Evolutionary conservation across 441 rosid genomes (phyloP), one percentile per base, ranked within the genome.

Genomic region (Pelargonium citronellum): DNA sequence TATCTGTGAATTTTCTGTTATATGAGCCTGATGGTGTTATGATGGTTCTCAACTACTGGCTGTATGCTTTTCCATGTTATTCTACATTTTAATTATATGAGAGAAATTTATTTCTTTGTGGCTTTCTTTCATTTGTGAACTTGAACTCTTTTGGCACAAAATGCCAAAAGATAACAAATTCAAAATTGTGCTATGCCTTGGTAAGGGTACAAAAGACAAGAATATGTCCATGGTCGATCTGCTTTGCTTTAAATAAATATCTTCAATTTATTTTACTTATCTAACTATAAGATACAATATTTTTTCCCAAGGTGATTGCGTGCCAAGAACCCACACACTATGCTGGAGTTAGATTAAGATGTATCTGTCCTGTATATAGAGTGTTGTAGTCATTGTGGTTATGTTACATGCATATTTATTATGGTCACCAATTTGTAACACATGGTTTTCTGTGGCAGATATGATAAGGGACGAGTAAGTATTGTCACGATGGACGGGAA

Each of bases 391-490:
- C 44, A 41, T 7, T 41, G 44, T 41, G 44, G 44, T 41, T 4
- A 7, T 4, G 44, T 6, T 51, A n/a, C 58, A n/a, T 51, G 58
- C 58, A 51, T 51, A 17, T 51, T n/a, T n/a, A n/a, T 13, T 51
- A 51, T 51, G 58, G 19, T 51, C 58, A 51, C 17, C n/a, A 6
- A 0, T n/a, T 51, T 17, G 4, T 4, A 51, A 51, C 6, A 51
- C 17, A 51, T 51, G 58, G 58, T 51, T 51, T 13, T 60, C 64
- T 37, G 11, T 60, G 22, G 64, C 64, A 60, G 64, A 60, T 30
- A 20, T 11, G 64, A 60, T 60, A 60, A 60, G 64, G 55, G 15
- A 60, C 64, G 11, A 22, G 30, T 24, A 24, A 58, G 64, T 58
- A 16, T 16, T 58, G 64, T 60, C 64, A 22, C 64, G 20, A 60